Conservation (phyloP, 2,329 filamentous ascomycete genomes). For the Emericellopsis atlantica region DNA sequence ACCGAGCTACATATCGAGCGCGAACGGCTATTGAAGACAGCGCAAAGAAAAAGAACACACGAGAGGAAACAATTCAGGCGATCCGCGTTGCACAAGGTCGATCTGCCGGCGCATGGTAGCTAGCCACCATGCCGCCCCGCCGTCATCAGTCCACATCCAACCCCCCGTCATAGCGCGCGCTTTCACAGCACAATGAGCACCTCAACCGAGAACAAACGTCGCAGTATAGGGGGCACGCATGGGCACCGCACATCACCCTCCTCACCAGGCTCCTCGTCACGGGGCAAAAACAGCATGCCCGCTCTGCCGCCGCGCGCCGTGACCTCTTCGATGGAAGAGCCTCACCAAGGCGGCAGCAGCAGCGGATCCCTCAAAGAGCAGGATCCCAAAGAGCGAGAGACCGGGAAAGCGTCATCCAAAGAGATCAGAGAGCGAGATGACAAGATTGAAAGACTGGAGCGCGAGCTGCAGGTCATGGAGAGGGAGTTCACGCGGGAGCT, state of each 20-base stretch:
- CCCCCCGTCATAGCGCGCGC: too few relatives aligned
- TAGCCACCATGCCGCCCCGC: too few relatives aligned
- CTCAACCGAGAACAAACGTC: not conserved
- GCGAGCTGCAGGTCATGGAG: conserved; percentile 39
- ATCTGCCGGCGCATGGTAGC: too few relatives aligned
- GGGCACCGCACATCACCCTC: not conserved
- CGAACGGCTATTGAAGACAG: too few relatives aligned
- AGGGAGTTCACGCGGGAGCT: conserved; percentile 39
- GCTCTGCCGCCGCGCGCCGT: not conserved
- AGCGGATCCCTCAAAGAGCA: not conserved
- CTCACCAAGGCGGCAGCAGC: not conserved
- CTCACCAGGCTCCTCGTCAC: not conserved
- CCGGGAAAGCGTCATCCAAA: conserved; percentile 4
- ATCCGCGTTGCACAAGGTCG: too few relatives aligned
- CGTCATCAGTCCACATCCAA: too few relatives aligned
- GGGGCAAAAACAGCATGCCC: not conserved
- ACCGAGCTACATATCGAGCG: too few relatives aligned
- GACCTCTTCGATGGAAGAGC: not conserved
- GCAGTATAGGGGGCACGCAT: conserved; percentile 4
- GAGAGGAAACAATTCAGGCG: too few relatives aligned
- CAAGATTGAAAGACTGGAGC: conserved; percentile 37
- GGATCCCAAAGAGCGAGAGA: not conserved
- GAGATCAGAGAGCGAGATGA: conserved; percentile 32
- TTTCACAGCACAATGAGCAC: too few relatives aligned
- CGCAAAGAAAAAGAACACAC: too few relatives aligned